phyloP scores from a whole-genome alignment of 2,329 filamentous ascomycete genomes.

The Ophiocordyceps camponoti-saundersi region DNA sequence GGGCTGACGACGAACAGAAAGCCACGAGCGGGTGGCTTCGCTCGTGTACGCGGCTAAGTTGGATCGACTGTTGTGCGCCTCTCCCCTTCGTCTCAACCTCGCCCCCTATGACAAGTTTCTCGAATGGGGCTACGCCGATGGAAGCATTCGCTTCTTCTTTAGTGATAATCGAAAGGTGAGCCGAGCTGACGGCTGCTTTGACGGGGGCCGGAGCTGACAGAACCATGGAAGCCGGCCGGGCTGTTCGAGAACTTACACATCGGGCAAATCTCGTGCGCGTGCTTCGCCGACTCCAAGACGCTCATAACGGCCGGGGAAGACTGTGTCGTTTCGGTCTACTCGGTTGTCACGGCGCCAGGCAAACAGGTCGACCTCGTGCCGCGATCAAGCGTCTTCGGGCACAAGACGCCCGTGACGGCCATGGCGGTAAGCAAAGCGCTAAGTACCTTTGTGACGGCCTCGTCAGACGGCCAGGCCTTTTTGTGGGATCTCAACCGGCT shows the following conservation, averaged over 20 bases:
- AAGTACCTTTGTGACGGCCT: slow-evolving; percentile 72
- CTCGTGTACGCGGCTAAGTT: slow-evolving; percentile 63
- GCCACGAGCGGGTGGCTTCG: slow-evolving; percentile 63
- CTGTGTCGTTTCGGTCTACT: slow-evolving; percentile 77
- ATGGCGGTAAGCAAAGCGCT: slow-evolving; percentile 80
- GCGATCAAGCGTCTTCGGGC: slow-evolving; percentile 71
- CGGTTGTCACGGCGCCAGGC: slow-evolving; percentile 41
- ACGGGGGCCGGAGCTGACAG: slow-evolving; percentile 9
- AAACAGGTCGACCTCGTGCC: slow-evolving; percentile 67
- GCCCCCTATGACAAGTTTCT: slow-evolving; percentile 86
- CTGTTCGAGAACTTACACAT: slow-evolving; percentile 90
- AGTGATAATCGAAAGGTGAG: slow-evolving; percentile 60
- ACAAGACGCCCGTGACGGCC: slow-evolving; percentile 65
- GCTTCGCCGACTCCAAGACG: slow-evolving; percentile 79
- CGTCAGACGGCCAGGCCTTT: slow-evolving; percentile 64
- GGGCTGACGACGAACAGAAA: slow-evolving; percentile 22
- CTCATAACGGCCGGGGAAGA: slow-evolving; percentile 86
- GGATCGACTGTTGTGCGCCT: slow-evolving; percentile 69
- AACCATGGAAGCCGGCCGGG: slow-evolving; percentile 40
- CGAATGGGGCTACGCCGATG: slow-evolving; percentile 92
- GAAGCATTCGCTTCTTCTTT: slow-evolving; percentile 79
- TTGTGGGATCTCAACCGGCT: slow-evolving; percentile 90
- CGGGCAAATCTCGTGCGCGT: slow-evolving; percentile 67
- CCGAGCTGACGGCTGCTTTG: background rate
- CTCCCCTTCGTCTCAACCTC: slow-evolving; percentile 72